Base-by-base conservation (phyloP, 2,329 filamentous ascomycete genomes). In the Cytospora paraplurivora region DNA sequence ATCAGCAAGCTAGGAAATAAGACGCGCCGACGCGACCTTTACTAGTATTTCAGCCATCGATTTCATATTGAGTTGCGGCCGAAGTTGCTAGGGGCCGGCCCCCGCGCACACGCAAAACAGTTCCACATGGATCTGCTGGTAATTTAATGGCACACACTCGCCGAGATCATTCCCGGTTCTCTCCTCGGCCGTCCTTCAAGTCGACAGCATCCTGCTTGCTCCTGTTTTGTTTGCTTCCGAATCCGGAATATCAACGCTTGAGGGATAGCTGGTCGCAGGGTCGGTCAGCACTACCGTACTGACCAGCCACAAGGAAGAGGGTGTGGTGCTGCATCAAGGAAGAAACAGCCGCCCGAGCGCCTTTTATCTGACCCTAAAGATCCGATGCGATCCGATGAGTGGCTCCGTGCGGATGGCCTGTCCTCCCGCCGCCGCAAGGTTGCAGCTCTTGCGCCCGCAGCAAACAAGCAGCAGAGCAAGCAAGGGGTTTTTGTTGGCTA, bases 221-320 rank as follows among this genome's bases (percentile, higher is more conserved):
- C 15, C 54, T 66, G 57, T 56, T 66, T 66, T 66, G 64, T 66
- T 66, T 64, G 64, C 62, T 59, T 59, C 59, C 64, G 53, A 12
- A 32, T 50, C 55, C 38, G 56, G 50, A 37, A 37, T 17, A n/a
- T 27, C 7, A 49, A 37, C 21, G 58, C 53, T 35, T 53, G 21
- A 49, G 34, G 50, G 53, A 49, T 33, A 62, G 59, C 56, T 57
- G 52, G 59, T 56, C n/a, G 37, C 33, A 15, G 12, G 11, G 19
- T 37, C 41, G 19, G 38, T 41, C 49, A 57, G 58, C 47, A 50
- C 58, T 61, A 61, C 54, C n/a, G 37, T 21, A 38, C 27, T 19
- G n/a, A 41, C 47, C 5, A 54, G 58, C 51, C 51, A 50, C 41
- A 32, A 17, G 8, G 15, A 21, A 33, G 15, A 27, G 27, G 27